These are phyloP conservation scores for Trichosporon asahii DNA, from an alignment of 1,284 basidiomycete genomes.

Conservation along the genomic window DNA sequence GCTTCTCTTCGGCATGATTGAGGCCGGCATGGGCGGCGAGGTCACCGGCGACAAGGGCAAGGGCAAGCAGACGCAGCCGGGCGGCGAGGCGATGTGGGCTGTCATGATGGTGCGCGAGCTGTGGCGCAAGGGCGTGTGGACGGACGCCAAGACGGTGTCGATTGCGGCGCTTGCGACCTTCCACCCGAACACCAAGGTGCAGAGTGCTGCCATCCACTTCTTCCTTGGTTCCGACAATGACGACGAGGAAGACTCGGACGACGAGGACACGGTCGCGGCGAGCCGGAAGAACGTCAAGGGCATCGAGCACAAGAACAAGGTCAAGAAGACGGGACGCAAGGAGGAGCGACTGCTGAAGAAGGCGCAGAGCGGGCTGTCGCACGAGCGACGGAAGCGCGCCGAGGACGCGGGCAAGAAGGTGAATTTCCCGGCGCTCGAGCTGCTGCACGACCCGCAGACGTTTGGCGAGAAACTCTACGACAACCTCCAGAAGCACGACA, in stretches of 20 bases:
- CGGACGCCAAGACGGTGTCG: constrained; percentile 87
- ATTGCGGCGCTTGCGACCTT: constrained; percentile 90
- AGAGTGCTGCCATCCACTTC: constrained; percentile 94
- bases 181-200: constrained; percentile 91
- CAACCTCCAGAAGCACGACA: constrained; percentile 79
- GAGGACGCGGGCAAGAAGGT: constrained; percentile 55
- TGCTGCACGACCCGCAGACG: constrained; percentile 92
- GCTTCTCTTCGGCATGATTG: constrained; percentile 93
- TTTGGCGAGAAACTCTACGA: constrained; percentile 95
- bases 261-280: constrained; percentile 59
- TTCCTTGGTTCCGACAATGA: constrained; percentile 78
- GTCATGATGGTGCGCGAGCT: constrained; percentile 90
- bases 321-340: constrained; percentile 89
- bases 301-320: constrained; percentile 74
- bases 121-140: constrained; percentile 93
- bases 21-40: constrained; percentile 77
- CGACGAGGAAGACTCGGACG: constrained; percentile 69
- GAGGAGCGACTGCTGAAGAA: constrained; percentile 61
- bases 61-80: constrained; percentile 52
- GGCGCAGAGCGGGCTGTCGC: constrained; percentile 61
- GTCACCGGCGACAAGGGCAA: constrained; percentile 73
- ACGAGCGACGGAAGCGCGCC: constrained; percentile 63
- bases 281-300: constrained; percentile 62
- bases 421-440: constrained; percentile 91
- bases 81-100: constrained; percentile 96